These are phyloP conservation scores for Amanita pallidorosea DNA, from an alignment of 768 basidiomycete genomes.

Conservation along the genomic window DNA sequence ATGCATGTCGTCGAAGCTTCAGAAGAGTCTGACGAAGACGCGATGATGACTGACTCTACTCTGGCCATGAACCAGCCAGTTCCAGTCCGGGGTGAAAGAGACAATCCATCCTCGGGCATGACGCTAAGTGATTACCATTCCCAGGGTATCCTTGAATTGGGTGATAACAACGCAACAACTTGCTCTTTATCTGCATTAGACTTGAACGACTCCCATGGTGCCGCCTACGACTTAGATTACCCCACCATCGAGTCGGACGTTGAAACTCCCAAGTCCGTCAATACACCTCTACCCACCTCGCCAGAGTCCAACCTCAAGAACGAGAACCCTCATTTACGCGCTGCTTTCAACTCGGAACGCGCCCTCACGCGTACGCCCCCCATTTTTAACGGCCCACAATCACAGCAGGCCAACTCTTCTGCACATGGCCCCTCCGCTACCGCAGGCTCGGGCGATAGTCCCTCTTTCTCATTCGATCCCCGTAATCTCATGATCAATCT, in stretches of 20 bases:
- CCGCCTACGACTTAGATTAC: neutral
- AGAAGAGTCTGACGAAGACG: neutral
- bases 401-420: neutral
- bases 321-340: neutral
- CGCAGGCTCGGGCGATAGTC: constrained; percentile 8
- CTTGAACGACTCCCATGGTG: neutral
- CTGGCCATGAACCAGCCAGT: neutral
- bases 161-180: neutral
- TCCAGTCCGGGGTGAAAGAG: neutral
- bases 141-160: neutral
- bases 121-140: constrained; percentile 6
- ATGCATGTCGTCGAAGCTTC: neutral
- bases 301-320: neutral
- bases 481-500: constrained; percentile 45
- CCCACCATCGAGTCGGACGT: neutral
- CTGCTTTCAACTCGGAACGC: neutral
- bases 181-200: constrained; percentile 1
- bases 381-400: neutral
- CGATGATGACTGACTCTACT: neutral
- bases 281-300: neutral
- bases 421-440: too few species aligned
- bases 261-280: constrained; percentile 2
- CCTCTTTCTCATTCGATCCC: constrained; percentile 25
- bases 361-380: constrained; percentile 2
- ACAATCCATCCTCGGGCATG: neutral